Base-by-base conservation (phyloP, 2,329 filamentous ascomycete genomes). In the Penicillium expansum region DNA sequence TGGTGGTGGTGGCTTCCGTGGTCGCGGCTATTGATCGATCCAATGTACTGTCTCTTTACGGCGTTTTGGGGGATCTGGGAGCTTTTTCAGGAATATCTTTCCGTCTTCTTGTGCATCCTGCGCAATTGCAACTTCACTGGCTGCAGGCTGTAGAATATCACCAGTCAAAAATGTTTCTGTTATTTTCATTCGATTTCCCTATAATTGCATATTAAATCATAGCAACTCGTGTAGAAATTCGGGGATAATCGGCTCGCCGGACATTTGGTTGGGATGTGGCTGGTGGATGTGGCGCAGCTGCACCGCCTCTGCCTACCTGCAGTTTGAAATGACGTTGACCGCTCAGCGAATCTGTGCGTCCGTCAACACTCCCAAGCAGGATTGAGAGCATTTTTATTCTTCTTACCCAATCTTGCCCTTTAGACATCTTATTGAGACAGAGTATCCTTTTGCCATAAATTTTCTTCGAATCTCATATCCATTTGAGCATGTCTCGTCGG, bases 1-100 rank as follows among this genome's bases (percentile, higher is more conserved):
- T 38, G 61, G 60, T 22, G 59, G 62, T 48, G 59, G 62, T 47
- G 60, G 62, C 30, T 61, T 61, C 67, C 65, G 67, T 56, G 67
- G 67, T 58, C 63, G 66, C 55, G 60, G 65, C 56, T 69, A 62
- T 59, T 62, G 50, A 54, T 51, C 61, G 42, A 60, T 57, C 52
- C 57, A 61, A 49, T 55, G 62, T 71, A 67, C 67, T 74, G 69
- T 74, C 69, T 75, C 69, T 67, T 74, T 75, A 69, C 61, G 74
- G 74, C 74, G 74, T 77, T 76, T 66, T 66, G 70, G 72, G 73
- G 71, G 72, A 74, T 70, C 67, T 61, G 70, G 73, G 71, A 71
- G 67, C 69, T 74, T 64, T 62, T 71, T 63, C 67, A 71, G 69
- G 70, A 71, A 71, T 61, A 67, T 69, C 66, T 71, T 67, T 55